Percentiles rank a stretch among this genome's conserved stretches.
phyloP scores from a whole-genome alignment of 2,329 filamentous ascomycete species.

The Pleomassaria siparia region DNA sequence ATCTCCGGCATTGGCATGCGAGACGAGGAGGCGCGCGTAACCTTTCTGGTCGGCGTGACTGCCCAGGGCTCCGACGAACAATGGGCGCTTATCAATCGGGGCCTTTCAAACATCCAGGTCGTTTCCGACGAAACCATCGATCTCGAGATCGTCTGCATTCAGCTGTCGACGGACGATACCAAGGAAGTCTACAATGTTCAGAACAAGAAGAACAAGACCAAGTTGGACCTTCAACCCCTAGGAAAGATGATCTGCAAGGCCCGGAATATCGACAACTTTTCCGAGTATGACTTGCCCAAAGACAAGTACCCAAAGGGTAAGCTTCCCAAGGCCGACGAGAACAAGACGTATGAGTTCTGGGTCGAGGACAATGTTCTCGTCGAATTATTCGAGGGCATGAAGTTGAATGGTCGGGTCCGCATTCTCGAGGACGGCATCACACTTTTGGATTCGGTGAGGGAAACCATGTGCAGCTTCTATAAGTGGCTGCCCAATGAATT shows the following conservation, averaged over 20 bases:
- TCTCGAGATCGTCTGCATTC: conserved; percentile 51
- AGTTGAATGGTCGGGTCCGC: conserved; percentile 42
- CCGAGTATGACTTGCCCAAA: conserved; percentile 42
- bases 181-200: conserved; percentile 50
- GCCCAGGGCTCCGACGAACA: conserved; percentile 47
- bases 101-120: conserved; percentile 14
- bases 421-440: conserved; percentile 26
- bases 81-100: conserved; percentile 38
- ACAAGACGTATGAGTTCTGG: conserved; percentile 58
- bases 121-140: conserved; percentile 23
- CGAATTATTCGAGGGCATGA: conserved; percentile 62
- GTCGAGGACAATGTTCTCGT: conserved; percentile 64
- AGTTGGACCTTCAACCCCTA: conserved; percentile 52
- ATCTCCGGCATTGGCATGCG: conserved; percentile 43
- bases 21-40: conserved; percentile 50
- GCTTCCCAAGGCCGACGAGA: conserved; percentile 25
- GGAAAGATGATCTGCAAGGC: conserved; percentile 57
- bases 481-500: conserved; percentile 48
- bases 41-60: conserved; percentile 54
- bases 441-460: conserved; percentile 42
- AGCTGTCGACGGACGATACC: conserved; percentile 48
- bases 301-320: conserved; percentile 27
- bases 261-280: conserved; percentile 49
- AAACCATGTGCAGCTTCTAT: conserved; percentile 48
- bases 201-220: conserved; percentile 37